phyloP scores from a whole-genome alignment of 2,329 filamentous ascomycete genomes.

The Clonostachys chloroleuca region DNA sequence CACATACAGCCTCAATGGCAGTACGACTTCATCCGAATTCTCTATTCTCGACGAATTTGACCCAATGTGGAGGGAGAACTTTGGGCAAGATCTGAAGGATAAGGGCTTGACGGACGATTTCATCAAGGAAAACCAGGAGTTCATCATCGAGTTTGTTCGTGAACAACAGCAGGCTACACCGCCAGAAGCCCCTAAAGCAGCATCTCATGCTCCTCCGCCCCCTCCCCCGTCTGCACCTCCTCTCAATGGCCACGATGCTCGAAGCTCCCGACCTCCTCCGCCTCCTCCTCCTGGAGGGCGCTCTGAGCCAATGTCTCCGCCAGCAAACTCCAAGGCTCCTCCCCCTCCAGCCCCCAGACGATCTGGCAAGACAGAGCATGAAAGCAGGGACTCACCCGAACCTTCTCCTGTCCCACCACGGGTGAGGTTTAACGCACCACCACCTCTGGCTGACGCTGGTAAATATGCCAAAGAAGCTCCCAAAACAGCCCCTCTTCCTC shows the following conservation, averaged over 20 bases:
- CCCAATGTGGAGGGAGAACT: slow-evolving; percentile 60
- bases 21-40: slow-evolving; percentile 47
- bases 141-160: slow-evolving; percentile 61
- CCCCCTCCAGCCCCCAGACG: slow-evolving; percentile 49
- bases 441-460: slow-evolving; percentile 84
- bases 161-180: slow-evolving; percentile 42
- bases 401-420: slow-evolving; percentile 61
- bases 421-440: slow-evolving; percentile 76
- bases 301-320: slow-evolving; percentile 21
- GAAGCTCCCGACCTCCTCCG: slow-evolving; percentile 25
- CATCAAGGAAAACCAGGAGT: slow-evolving; percentile 64
- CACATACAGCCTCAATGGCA: slow-evolving; percentile 39
- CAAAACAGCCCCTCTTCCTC: slow-evolving; percentile 6
- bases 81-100: slow-evolving; percentile 57
- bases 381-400: slow-evolving; percentile 52
- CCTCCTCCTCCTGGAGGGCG: slow-evolving; percentile 18
- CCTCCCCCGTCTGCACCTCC: slow-evolving; percentile 17
- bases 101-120: slow-evolving; percentile 64
- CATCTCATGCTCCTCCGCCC: slow-evolving; percentile 9
- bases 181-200: slow-evolving; percentile 12
- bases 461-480: slow-evolving; percentile 64
- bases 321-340: slow-evolving; percentile 8
- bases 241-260: slow-evolving; percentile 22
- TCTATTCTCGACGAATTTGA: slow-evolving; percentile 60
- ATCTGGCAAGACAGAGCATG: slow-evolving; percentile 44